These are phyloP conservation scores for Carex scoparia DNA, from an alignment of 176 grass and related monocot genomes.

Conservation along the genomic window DNA sequence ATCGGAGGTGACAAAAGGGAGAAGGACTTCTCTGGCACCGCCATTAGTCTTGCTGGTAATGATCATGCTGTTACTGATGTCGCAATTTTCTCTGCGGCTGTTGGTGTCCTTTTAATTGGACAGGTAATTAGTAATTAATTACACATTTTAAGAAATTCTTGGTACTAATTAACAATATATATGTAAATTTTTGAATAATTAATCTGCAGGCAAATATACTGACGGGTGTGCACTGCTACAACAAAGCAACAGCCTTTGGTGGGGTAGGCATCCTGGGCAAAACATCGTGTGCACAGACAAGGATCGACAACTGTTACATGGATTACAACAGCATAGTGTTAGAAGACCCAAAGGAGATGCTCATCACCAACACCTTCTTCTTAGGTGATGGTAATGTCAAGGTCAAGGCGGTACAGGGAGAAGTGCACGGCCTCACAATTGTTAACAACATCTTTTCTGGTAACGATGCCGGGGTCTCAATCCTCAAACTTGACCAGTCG, in stretches of 20 bases:
- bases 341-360: conserved; percentile 34
- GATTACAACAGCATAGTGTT: conserved; percentile 44
- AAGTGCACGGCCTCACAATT: conserved; percentile 27
- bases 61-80: conserved; percentile 45
- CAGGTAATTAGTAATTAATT: conserved; percentile 1
- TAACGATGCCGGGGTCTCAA: not conserved
- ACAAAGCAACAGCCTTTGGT: conserved; percentile 39
- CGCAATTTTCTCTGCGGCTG: conserved; percentile 38
- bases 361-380: conserved; percentile 39
- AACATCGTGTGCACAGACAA: conserved; percentile 25
- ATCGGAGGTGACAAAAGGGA: conserved; percentile 39
- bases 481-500: conserved; percentile 31
- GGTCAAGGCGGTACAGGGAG: conserved; percentile 32
- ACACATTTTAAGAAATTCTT: not conserved
- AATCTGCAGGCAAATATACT: conserved; percentile 26
- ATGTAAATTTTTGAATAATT: not conserved
- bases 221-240: conserved; percentile 46
- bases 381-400: conserved; percentile 42
- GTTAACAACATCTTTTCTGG: conserved; percentile 52
- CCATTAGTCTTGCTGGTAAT: conserved; percentile 34
- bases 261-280: conserved; percentile 30
- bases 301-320: conserved; percentile 44
- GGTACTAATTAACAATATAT: not conserved
- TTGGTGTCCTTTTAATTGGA: conserved; percentile 33
- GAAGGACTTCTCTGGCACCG: conserved; percentile 36